phyloP scores from a whole-genome alignment of 768 basidiomycete species.

The Calocera cornea region DNA sequence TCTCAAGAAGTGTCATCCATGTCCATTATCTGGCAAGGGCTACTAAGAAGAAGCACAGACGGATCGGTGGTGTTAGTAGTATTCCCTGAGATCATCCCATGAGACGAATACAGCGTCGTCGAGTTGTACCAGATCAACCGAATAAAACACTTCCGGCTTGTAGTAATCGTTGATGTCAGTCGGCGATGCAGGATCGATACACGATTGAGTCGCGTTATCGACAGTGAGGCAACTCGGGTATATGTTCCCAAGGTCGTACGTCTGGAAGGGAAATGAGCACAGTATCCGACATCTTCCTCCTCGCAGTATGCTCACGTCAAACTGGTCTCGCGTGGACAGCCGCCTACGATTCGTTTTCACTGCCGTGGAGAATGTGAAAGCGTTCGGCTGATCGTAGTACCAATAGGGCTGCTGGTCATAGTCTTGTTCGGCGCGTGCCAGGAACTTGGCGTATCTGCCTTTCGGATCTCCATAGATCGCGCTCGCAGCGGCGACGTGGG shows the following conservation, averaged over 20 bases:
- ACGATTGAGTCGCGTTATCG: background rate
- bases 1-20: too few species aligned
- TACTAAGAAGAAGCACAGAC: background rate
- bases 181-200: background rate
- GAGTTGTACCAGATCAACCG: background rate
- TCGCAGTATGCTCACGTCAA: background rate
- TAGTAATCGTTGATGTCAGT: background rate
- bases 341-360: constrained; percentile 5
- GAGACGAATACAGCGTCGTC: constrained; percentile 8
- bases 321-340: background rate
- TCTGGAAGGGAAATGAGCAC: background rate
- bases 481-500: constrained; percentile 43
- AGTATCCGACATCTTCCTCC: background rate
- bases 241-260: background rate
- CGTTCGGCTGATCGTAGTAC: constrained; percentile 35
- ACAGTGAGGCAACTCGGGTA: background rate
- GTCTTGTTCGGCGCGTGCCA: constrained; percentile 18
- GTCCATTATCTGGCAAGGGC: too few species aligned
- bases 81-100: background rate
- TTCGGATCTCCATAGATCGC: constrained; percentile 47
- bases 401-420: constrained; percentile 33
- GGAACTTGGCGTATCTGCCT: constrained; percentile 38
- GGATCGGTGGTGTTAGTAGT: background rate
- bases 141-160: background rate
- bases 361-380: constrained; percentile 8